Evolutionary conservation across 2,329 filamentous ascomycete genomes (phyloP).

Genomic region (Claviceps sp.): DNA sequence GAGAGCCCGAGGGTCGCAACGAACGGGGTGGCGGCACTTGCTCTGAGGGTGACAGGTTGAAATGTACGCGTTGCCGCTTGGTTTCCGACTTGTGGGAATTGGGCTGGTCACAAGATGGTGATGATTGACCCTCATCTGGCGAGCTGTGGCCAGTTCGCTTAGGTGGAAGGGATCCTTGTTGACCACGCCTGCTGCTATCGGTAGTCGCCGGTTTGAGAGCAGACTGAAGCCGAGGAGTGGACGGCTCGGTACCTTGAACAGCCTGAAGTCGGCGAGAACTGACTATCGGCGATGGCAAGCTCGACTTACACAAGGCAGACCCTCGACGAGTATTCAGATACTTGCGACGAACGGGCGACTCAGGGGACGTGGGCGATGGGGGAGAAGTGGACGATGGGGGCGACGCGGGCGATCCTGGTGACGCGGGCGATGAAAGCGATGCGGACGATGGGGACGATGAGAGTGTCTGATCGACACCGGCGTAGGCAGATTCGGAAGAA

Average conservation of each 20-base stretch:
- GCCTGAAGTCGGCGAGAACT: slow-evolving; percentile 21
- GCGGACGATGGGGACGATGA: slow-evolving; percentile 10
- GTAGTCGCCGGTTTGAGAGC: slow-evolving; percentile 11
- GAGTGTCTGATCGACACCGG: slow-evolving; percentile 11
- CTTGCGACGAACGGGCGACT: slow-evolving; percentile 14
- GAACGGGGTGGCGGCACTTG: slow-evolving; percentile 41
- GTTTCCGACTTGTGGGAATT: slow-evolving; percentile 35
- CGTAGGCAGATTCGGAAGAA: slow-evolving; percentile 9
- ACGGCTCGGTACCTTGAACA: slow-evolving; percentile 11
- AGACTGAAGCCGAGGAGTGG: slow-evolving; percentile 6
- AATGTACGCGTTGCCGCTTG: slow-evolving; percentile 17
- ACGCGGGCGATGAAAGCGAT: slow-evolving; percentile 7
- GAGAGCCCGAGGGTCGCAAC: slow-evolving; percentile 43
- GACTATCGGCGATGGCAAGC: slow-evolving; percentile 19
- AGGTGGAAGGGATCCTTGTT: slow-evolving; percentile 33
- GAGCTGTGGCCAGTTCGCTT: slow-evolving; percentile 26
- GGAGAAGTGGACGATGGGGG: slow-evolving; percentile 10
- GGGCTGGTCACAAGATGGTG: slow-evolving; percentile 29
- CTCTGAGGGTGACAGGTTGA: slow-evolving; percentile 19
- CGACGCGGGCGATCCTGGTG: slow-evolving; percentile 9
- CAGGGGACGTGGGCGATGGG: slow-evolving; percentile 10
- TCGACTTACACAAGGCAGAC: slow-evolving; percentile 24
- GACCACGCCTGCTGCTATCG: slow-evolving; percentile 20
- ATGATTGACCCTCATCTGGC: slow-evolving; percentile 34
- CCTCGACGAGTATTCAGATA: slow-evolving; percentile 23